phyloP scores from a whole-genome alignment of 768 basidiomycete genomes.

The Mycena alexandri region DNA sequence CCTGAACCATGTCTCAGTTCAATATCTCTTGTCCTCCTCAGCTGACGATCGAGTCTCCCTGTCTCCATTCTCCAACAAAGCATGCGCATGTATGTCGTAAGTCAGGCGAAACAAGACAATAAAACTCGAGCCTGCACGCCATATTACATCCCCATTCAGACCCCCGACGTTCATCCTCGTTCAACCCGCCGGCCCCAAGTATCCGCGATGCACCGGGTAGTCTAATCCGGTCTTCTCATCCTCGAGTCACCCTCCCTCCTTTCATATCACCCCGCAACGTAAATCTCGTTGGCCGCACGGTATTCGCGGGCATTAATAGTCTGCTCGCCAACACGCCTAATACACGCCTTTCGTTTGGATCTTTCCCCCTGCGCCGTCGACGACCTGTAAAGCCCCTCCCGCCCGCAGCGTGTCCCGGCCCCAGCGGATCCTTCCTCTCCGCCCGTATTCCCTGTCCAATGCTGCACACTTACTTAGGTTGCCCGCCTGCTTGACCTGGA shows the following conservation, averaged over 20 bases:
- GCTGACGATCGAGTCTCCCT: no score
- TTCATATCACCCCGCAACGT: conserved; percentile 29
- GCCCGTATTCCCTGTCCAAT: conserved; percentile 29
- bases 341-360: conserved; percentile 38
- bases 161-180: conserved; percentile 8
- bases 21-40: not conserved
- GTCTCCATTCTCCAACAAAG: not conserved
- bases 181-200: conserved; percentile 6
- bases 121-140: conserved; percentile 21
- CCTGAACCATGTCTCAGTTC: not conserved
- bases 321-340: conserved; percentile 23
- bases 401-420: conserved; percentile 24
- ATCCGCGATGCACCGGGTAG: conserved; percentile 26
- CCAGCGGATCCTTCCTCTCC: conserved; percentile 26
- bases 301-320: conserved; percentile 29
- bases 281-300: conserved; percentile 30
- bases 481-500: not conserved
- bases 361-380: conserved; percentile 27
- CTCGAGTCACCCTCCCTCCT: not conserved
- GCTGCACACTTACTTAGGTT: not conserved
- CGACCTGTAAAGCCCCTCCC: conserved; percentile 10
- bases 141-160: conserved; percentile 24
- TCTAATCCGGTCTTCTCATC: conserved; percentile 31
- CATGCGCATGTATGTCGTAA: conserved; percentile 8
- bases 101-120: conserved; percentile 16